Conservation (phyloP, 1,284 basidiomycete species). For the Neolentinus lepideus region DNA sequence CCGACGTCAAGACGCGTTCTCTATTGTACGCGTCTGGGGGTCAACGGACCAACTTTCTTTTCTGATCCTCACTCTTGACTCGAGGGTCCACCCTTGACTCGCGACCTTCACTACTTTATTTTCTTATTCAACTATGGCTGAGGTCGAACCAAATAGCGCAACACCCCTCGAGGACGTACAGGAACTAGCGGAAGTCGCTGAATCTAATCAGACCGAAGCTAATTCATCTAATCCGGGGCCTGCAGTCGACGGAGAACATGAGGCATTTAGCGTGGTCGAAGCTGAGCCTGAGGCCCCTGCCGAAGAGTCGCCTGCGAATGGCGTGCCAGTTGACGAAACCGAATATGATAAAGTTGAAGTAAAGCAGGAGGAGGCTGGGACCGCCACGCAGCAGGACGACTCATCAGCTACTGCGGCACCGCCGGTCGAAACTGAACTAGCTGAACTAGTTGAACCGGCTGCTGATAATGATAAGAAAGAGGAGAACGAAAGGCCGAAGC, state of each 20-base stretch:
- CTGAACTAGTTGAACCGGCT: not conserved
- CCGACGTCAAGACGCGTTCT: not conserved
- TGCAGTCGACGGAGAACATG: slow-evolving; percentile 37
- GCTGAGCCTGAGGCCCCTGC: slow-evolving; percentile 13
- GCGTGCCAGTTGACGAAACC: slow-evolving; percentile 11
- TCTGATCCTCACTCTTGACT: not conserved
- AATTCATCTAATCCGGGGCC: slow-evolving; percentile 11
- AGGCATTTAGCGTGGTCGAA: slow-evolving; percentile 35
- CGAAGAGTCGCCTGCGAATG: slow-evolving; percentile 8
- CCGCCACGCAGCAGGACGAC: slow-evolving; percentile 7
- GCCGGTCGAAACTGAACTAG: not conserved
- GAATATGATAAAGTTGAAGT: slow-evolving; percentile 6
- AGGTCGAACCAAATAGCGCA: slow-evolving; percentile 28
- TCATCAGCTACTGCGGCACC: slow-evolving; percentile 8
- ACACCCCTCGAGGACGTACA: slow-evolving; percentile 17
- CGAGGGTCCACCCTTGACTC: not conserved
- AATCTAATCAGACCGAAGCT: slow-evolving; percentile 8
- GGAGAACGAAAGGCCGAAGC: slow-evolving; percentile 3
- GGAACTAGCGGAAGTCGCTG: slow-evolving; percentile 13
- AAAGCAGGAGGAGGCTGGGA: slow-evolving; percentile 8
- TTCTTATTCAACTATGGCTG: slow-evolving; percentile 29
- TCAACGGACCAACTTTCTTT: not conserved
- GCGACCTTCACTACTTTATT: slow-evolving; percentile 1
- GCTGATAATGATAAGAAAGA: slow-evolving; percentile 4
- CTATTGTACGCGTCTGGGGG: not conserved